Evolutionary conservation across 306 rosid genomes (phyloP), one percentile per base, ranked within the genome.

Genomic region (Dalbergia oliveri): DNA sequence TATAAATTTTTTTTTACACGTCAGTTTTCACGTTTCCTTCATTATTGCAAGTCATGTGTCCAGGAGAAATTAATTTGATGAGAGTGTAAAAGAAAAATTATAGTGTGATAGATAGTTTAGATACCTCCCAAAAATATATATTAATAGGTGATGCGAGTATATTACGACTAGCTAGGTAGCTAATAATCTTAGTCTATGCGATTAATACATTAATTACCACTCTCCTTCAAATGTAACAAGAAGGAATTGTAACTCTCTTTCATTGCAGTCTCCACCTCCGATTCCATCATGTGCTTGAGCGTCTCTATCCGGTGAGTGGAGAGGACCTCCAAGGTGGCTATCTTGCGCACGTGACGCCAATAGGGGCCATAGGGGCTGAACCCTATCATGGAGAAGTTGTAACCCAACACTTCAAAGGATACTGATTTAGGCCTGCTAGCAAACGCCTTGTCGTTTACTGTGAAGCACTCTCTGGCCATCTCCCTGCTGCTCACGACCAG

Each of bases 261-360:
- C 35, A 75, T 34, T 7, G 76, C 61, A 0, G 14, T 18, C 8
- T 56, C 35, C 10, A 76, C 69, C 49, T 80, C 79, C 0, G 75
- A 70, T 26, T 64, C 84, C 11, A 9, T 14, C 4, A 79, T 49
- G 4, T 57, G 74, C 18, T 26, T 35, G 3, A 80, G 79, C 39
- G 26, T 43, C 49, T 76, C 79, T 1, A 79, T 57, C 7, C 79
- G 79, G 2, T 65, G 83, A 9, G 14, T 21, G 34, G 75, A 79
- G 56, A 79, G 75, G 4, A 79, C 13, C 23, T 79, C 70, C 0
- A 53, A 13, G 0, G 44, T 39, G 45, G 73, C 66, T 4, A 80
- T 60, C 66, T 76, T 84, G 8, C 84, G 83, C 9, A 79, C 4
- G 7, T 43, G 10, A 31, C 88, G 84, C 88, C 88, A 84, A 3